Percentiles rank a stretch among this genome's conserved stretches.
These are phyloP conservation scores for Neopestalotiopsis clavispora DNA, from an alignment of 2,329 filamentous ascomycete species.

Conservation along the genomic window DNA sequence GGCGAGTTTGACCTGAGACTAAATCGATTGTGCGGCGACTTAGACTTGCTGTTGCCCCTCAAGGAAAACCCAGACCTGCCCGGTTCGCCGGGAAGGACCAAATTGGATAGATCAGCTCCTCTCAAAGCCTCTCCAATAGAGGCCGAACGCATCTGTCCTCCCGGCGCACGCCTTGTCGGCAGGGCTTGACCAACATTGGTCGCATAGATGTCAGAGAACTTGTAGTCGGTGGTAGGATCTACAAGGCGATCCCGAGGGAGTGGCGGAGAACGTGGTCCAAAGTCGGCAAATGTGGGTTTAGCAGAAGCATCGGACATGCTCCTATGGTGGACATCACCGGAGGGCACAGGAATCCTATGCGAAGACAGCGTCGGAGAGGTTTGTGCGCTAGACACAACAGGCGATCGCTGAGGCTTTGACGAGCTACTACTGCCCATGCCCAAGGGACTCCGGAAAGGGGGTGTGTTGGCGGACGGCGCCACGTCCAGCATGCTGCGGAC, in stretches of 20 bases:
- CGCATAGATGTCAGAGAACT: constrained; percentile 64
- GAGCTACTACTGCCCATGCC: constrained; percentile 35
- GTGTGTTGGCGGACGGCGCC: constrained; percentile 44
- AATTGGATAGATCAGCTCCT: constrained; percentile 53
- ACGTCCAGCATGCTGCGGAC: constrained; percentile 71
- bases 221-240: constrained; percentile 60
- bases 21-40: constrained; percentile 57
- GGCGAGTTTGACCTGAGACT: constrained; percentile 56
- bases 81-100: constrained; percentile 54
- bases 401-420: constrained; percentile 13
- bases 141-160: constrained; percentile 35
- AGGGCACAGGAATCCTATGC: constrained; percentile 36
- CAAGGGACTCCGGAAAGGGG: constrained; percentile 55
- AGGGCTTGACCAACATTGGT: constrained; percentile 53
- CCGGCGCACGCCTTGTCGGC: constrained; percentile 45
- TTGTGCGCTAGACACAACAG: constrained; percentile 47
- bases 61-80: constrained; percentile 46
- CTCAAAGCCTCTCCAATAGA: constrained; percentile 61
- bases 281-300: constrained; percentile 47
- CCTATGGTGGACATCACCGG: constrained; percentile 45
- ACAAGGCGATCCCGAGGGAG: constrained; percentile 26
- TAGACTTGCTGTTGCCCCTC: constrained; percentile 51
- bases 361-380: constrained; percentile 50
- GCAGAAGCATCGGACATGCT: constrained; percentile 60
- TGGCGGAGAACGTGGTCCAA: constrained; percentile 45